These are phyloP conservation scores for Cladosporium sphaerospermum DNA, from an alignment of 2,329 filamentous ascomycete genomes.

Conservation along the genomic window DNA sequence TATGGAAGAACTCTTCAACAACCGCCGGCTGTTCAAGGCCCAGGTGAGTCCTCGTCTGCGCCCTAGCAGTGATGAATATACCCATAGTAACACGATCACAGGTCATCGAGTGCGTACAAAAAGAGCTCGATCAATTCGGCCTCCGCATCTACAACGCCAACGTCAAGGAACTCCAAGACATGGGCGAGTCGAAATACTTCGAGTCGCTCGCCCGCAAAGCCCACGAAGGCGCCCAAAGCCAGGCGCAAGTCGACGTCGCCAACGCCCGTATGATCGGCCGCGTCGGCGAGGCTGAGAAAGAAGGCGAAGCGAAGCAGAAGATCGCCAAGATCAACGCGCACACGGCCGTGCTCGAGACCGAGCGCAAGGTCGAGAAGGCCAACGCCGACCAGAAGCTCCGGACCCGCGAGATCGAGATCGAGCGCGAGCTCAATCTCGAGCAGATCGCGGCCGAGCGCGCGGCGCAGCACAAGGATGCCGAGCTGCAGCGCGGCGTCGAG, in stretches of 20 bases:
- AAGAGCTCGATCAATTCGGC: constrained; percentile 74
- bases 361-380: constrained; percentile 76
- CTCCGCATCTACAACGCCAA: constrained; percentile 63
- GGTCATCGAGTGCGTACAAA: constrained; percentile 58
- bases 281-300: constrained; percentile 70
- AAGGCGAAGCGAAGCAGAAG: constrained; percentile 75
- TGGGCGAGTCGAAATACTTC: constrained; percentile 76
- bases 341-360: constrained; percentile 77
- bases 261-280: constrained; percentile 58
- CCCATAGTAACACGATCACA: constrained; percentile 33
- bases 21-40: constrained; percentile 66
- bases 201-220: constrained; percentile 75
- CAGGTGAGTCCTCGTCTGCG: not conserved
- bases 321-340: constrained; percentile 84
- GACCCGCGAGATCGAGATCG: constrained; percentile 65
- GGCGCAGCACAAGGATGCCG: constrained; percentile 70
- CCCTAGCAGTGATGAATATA: not conserved
- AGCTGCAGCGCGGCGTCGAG: constrained; percentile 73
- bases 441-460: constrained; percentile 67
- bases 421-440: constrained; percentile 67
- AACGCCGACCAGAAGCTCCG: constrained; percentile 68
- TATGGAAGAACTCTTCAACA: constrained; percentile 85
- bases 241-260: constrained; percentile 60
- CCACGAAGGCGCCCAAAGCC: constrained; percentile 77
- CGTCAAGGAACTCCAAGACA: constrained; percentile 82